Base-by-base conservation (phyloP, 345 rosid species). In the Salix brachista region DNA sequence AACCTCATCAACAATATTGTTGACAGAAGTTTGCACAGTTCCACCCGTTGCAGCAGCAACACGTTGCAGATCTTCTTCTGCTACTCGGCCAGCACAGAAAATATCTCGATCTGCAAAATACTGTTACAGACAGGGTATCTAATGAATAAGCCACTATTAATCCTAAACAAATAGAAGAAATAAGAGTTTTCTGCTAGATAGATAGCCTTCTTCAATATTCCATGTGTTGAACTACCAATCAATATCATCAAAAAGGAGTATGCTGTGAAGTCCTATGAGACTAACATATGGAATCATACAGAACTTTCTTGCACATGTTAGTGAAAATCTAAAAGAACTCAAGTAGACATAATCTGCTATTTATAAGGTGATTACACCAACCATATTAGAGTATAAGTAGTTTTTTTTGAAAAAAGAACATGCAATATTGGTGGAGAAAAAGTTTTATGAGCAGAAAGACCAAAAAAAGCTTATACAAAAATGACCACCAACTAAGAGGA, bases 31-130 rank as follows among this genome's bases (percentile, higher is more conserved):
- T 79, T 96, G 99, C 44, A 96, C 85, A 65, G 96, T 92, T 87
- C 98, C 98, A 80, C 99, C 98, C 76, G 91, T 85, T 19, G 99
- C 98, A 78, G 99, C 97, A 81, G 99, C 91, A 81, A 96, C 98
- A 70, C 99, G 85, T 61, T 84, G 90, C 56, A 96, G 87, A 84
- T 96, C 99, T 83, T 90, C 98, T 84, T 96, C 99, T 72, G 94
- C 81, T 72, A 96, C 98, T 75, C 99, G 99, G 69, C 98, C 99
- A 84, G 99, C 99, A 73, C 99, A 94, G 88, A 96, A 96, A 69
- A 96, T 90, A 87, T 96, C 98, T 65, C 98, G 88, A 83, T 96
- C 99, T 18, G 99, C 99, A 80, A 96, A 96, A 81, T 96, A 94
- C 99, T 96, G 93, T 80, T 19, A 80, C 71, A 73, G 83, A 71